These are phyloP conservation scores for Pueraria montana DNA, from an alignment of 306 rosid genomes.

Conservation along the genomic window DNA sequence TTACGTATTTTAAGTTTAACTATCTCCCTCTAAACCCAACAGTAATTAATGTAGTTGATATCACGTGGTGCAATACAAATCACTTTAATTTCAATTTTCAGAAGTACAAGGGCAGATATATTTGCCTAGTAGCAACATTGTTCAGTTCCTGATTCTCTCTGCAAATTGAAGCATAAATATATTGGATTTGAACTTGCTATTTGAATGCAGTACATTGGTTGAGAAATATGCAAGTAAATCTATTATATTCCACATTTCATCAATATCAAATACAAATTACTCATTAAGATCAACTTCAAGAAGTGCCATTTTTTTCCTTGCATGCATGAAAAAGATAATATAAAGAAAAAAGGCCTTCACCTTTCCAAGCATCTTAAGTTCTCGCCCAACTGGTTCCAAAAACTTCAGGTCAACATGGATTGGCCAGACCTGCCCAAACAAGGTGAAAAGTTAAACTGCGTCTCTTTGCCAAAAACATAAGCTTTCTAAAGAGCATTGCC, in stretches of 20 bases:
- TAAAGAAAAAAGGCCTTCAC: slow-evolving; percentile 50
- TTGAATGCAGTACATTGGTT: slow-evolving; percentile 1
- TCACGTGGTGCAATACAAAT: slow-evolving; percentile 11
- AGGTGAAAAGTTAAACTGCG: slow-evolving; percentile 1
- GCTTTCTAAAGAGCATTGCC: slow-evolving; percentile 8
- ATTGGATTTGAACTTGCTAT: slow-evolving; percentile 3
- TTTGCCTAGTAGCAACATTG: slow-evolving; percentile 6
- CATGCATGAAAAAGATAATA: background rate
- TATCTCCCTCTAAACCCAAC: background rate
- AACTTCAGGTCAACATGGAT: slow-evolving; percentile 71
- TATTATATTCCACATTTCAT: slow-evolving; percentile 10
- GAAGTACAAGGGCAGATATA: slow-evolving; percentile 1
- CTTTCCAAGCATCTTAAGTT: slow-evolving; percentile 90
- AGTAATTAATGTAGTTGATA: background rate
- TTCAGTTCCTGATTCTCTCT: background rate
- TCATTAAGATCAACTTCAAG: slow-evolving; percentile 5
- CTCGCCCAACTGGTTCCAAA: slow-evolving; percentile 92
- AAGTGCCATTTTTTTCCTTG: slow-evolving; percentile 13
- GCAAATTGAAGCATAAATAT: slow-evolving; percentile 17
- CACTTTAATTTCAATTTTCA: slow-evolving; percentile 1
- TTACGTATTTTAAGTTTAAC: background rate
- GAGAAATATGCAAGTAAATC: background rate
- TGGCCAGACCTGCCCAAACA: slow-evolving; percentile 88
- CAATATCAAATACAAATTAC: slow-evolving; percentile 34
- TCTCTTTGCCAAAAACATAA: slow-evolving; percentile 14